Conservation (phyloP, 1,284 basidiomycete genomes). For the Naganishia liquefaciens region DNA sequence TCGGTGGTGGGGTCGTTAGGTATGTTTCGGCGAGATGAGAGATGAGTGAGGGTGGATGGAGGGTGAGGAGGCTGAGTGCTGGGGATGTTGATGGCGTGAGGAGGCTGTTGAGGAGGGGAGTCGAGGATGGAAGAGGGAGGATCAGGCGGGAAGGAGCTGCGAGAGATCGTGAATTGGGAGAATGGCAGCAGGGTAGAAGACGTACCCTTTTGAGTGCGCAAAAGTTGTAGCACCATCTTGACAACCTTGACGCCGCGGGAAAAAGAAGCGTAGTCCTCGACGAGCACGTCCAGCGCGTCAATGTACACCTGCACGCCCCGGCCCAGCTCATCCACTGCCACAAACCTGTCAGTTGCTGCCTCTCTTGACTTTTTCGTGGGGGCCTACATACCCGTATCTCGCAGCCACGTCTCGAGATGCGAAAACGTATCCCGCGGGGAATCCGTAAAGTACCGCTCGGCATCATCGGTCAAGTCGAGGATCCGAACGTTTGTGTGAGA, state of each 20-base stretch:
- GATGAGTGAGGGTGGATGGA: conserved; percentile 67
- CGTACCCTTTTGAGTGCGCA: conserved; percentile 16
- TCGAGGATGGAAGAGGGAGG: conserved; percentile 62
- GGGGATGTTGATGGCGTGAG: conserved; percentile 66
- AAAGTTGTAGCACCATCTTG: conserved; percentile 36
- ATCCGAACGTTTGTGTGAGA: conserved; percentile 1
- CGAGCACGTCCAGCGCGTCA: conserved; percentile 47
- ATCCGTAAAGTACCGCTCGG: background rate
- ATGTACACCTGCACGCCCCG: conserved; percentile 44
- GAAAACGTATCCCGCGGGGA: background rate
- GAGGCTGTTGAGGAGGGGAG: conserved; percentile 62
- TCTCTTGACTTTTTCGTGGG: background rate
- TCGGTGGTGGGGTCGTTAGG: conserved; percentile 66
- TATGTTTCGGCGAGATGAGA: conserved; percentile 66
- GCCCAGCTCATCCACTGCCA: conserved; percentile 22
- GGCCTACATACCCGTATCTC: background rate
- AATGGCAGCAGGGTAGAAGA: background rate
- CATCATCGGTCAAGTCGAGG: conserved; percentile 30
- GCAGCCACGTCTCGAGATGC: conserved; percentile 11
- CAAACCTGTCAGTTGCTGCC: background rate
- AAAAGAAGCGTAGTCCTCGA: conserved; percentile 42
- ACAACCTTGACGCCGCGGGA: conserved; percentile 38
- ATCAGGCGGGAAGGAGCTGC: conserved; percentile 67
- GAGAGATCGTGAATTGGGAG: background rate
- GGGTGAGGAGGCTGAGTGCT: conserved; percentile 65